Base-by-base conservation (phyloP, 208 protist species). In the Trypanosoma avium region DNA sequence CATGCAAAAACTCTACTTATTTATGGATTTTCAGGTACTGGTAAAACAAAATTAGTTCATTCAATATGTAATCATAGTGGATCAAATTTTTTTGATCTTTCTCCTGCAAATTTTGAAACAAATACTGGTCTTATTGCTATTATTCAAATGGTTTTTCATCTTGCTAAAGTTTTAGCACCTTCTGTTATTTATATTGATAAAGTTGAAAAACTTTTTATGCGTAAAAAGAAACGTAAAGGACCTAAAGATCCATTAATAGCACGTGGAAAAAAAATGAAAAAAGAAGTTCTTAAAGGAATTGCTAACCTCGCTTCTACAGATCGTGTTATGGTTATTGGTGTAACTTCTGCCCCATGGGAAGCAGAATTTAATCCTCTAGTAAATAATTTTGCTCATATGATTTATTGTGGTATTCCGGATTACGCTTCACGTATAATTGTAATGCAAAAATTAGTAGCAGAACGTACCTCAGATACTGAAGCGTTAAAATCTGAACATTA, bases 121-220 rank as follows among this genome's bases (percentile, higher is more conserved):
- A 78, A 74, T 21, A 88, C 84, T 33, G 87, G 88, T 13, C 77
- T 94, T 7, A 61, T 70, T 24, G 92, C 86, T 65, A 77, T 92
- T 56, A 82, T 98, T 61, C 83, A 92, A 61, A 73, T 90, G 22
- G 82, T 94, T 47, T 97, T 98, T 75, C 86, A 96, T 70, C 60
- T 97, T 1, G 96, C 96, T 1, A 86, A 86, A 36, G 82, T 93
- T 57, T 80, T 73, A 52, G 86, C 77, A 12, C 96, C 96, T 5
- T 94, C 93, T 40, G 78, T 98, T 13, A 96, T 98, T 58, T 96
- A 96, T 81, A 90, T 98, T 27, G 94, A 97, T 62, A 74, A 89
- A 53, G 71, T 94, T 42, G 94, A 98, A 55, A 84, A 86, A 40
- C 77, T 98, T 10, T 97, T 97, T 57, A 45, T 69, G 48, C 70